Base-by-base conservation (phyloP, 805 yeast species). In the Myxozyma melibiosi region DNA sequence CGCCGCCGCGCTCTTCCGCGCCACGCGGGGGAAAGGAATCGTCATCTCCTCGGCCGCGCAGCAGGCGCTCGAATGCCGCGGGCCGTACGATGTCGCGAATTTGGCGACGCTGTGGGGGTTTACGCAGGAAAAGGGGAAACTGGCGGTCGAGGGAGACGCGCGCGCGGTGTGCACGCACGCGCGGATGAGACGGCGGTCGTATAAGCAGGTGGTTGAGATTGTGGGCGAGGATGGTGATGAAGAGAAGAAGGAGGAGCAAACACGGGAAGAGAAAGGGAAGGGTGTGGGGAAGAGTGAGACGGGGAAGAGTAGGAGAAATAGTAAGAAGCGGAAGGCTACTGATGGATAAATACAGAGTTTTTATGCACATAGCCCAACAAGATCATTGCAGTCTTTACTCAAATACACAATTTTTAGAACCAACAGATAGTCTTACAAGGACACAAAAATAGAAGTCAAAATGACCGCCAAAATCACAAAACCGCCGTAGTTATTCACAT, bases 11-110 rank as follows among this genome's bases (percentile, higher is more conserved):
- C 78, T 94, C 14, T 78, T 90, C 9, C 74, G 99, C 61, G 89
- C 96, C 11, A 80, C 96, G 0, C 77, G 99, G 63, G 80, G 83
- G 16, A 79, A 90, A 41, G 97, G 97, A 0, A 68, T 94, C 16
- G 78, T 94, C 1, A 76, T 90, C 4, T 82, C 92, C 11, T 83
- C 92, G 66, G 97, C 96, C 2, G 88, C 94, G 0, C 56, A 66
- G 2, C 69, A 73, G 28, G 65, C 72, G 2, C 68, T 82, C 31
- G 83, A 82, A 41, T 73, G 83, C n/a, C 76, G 98, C 61, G 81
- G 84, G 30, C 81, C 83, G 37, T 75, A 79, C 43, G 96, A 94
- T 66, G 79, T 89, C 5, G 76, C 81, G 13, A 86, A 84, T 56
- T 72, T 94, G 46, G 73, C 87, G 33, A 76, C 79, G 37, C 73